Evolutionary conservation across 1,139 yeast genomes (phyloP).

Genomic region (Saccharomyces uvarum): DNA sequence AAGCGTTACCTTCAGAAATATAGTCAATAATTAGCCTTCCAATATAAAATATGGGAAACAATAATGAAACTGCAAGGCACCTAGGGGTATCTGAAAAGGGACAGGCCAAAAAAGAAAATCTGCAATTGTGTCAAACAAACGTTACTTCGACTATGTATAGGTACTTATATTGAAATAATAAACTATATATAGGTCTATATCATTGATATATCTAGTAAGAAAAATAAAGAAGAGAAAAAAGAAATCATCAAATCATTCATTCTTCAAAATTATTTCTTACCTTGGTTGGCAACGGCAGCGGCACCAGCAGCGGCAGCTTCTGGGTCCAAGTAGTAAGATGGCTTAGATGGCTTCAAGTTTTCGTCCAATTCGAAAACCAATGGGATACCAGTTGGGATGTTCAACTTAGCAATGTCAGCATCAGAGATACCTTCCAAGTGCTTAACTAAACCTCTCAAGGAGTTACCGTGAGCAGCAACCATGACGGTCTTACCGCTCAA

Average conservation of each 20-base stretch:
- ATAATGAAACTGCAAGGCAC: too few species aligned
- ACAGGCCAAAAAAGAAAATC: background rate
- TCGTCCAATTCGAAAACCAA: constrained; percentile 93
- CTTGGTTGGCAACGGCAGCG: constrained; percentile 98
- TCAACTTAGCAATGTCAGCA: constrained; percentile 84
- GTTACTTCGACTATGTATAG: background rate
- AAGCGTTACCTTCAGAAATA: too few species aligned
- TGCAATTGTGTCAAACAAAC: background rate
- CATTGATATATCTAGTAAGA: background rate
- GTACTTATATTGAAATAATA: background rate
- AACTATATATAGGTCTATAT: background rate
- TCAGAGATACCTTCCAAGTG: constrained; percentile 92
- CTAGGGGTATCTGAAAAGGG: background rate
- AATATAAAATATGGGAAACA: too few species aligned
- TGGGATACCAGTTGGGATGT: constrained; percentile 98
- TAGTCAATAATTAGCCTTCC: too few species aligned
- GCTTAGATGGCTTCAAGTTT: constrained; percentile 80
- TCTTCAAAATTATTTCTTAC: constrained; percentile 39
- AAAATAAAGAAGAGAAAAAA: background rate
- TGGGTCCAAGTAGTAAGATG: constrained; percentile 95
- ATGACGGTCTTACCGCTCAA: constrained; percentile 82
- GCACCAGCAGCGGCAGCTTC: constrained; percentile 99
- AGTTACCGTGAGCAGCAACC: constrained; percentile 97
- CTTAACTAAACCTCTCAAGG: constrained; percentile 93
- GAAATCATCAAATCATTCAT: background rate